Percentiles rank a stretch among this genome's conserved stretches.
Evolutionary conservation across 1,284 basidiomycete genomes (phyloP).

Genomic region (Ceratobasidium papillatum): DNA sequence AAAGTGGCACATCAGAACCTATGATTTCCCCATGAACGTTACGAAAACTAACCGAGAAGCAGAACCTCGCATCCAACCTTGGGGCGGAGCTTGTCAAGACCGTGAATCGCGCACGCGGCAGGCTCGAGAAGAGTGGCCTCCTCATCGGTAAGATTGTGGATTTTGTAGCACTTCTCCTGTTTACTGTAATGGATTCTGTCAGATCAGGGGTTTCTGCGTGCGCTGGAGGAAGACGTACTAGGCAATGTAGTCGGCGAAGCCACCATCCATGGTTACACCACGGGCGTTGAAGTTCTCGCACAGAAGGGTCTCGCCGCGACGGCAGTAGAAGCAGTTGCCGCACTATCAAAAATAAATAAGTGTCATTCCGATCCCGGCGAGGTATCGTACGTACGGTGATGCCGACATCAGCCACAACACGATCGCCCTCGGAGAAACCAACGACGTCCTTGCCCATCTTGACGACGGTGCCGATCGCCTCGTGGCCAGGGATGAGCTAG

Average conservation of each 20-base stretch:
- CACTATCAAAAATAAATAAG: constrained; percentile 59
- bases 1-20: not conserved
- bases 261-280: constrained; percentile 79
- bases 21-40: not conserved
- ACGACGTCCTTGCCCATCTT: constrained; percentile 75
- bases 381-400: constrained; percentile 52
- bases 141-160: constrained; percentile 84
- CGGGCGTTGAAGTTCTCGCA: constrained; percentile 82
- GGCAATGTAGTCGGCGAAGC: constrained; percentile 86
- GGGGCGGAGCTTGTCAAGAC: constrained; percentile 81
- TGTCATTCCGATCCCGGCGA: not conserved
- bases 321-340: constrained; percentile 82
- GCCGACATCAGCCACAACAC: constrained; percentile 77
- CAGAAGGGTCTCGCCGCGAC: constrained; percentile 73
- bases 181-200: constrained; percentile 49
- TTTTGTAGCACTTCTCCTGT: constrained; percentile 79
- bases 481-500: constrained; percentile 83
- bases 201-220: not conserved
- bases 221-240: constrained; percentile 61
- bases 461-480: constrained; percentile 75
- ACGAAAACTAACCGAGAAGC: constrained; percentile 59
- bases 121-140: constrained; percentile 90
- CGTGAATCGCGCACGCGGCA: constrained; percentile 87
- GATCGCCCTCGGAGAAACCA: constrained; percentile 75
- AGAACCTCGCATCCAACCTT: constrained; percentile 81